Evolutionary conservation across 192 early-diverging fungal genomes (phyloP).

Genomic region (Coemansia sp.): DNA sequence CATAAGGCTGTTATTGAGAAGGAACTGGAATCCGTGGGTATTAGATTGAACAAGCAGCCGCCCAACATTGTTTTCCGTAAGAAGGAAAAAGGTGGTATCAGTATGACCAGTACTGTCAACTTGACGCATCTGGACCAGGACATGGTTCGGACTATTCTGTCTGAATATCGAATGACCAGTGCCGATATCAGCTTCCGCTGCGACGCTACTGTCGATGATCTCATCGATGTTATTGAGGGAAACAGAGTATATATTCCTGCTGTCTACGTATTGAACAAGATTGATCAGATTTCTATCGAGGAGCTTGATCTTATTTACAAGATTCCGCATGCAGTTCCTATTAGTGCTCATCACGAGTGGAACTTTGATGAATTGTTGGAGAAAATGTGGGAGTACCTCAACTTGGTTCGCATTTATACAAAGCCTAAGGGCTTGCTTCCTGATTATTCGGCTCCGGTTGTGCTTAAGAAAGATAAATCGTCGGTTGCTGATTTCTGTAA

Average conservation of each 20-base stretch:
- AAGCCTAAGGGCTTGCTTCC: constrained; percentile 95
- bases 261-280: constrained; percentile 98
- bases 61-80: constrained; percentile 95
- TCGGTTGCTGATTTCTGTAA: constrained; percentile 94
- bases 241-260: constrained; percentile 93
- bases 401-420: constrained; percentile 82
- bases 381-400: constrained; percentile 75
- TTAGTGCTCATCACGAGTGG: constrained; percentile 82
- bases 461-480: constrained; percentile 69
- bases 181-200: constrained; percentile 94
- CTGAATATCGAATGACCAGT: constrained; percentile 96
- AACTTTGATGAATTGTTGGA: constrained; percentile 98
- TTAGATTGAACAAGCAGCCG: constrained; percentile 94
- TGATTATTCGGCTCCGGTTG: constrained; percentile 92
- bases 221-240: constrained; percentile 98
- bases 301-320: constrained; percentile 96
- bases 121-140: constrained; percentile 88
- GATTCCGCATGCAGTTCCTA: constrained; percentile 91
- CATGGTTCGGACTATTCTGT: constrained; percentile 88
- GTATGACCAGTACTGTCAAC: constrained; percentile 89
- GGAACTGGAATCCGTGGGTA: constrained; percentile 97
- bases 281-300: constrained; percentile 95
- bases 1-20: constrained; percentile 94
- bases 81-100: constrained; percentile 98
- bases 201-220: constrained; percentile 91